These are phyloP conservation scores for Nakaseomyces bracarensis DNA, from an alignment of 1,139 yeast genomes.

Conservation along the genomic window DNA sequence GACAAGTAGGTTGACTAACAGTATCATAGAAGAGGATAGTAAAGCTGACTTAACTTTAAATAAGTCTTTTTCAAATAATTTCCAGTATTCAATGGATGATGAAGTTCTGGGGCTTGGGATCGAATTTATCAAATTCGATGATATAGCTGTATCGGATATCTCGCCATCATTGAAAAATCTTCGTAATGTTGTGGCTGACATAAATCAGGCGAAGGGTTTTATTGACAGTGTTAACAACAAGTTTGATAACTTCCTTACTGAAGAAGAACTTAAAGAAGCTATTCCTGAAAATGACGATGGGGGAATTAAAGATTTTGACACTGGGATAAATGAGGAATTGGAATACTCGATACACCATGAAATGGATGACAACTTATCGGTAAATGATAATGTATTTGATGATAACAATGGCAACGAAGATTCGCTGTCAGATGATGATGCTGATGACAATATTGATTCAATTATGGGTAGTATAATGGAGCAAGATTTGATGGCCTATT, in stretches of 20 bases:
- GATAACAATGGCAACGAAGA: slow-evolving; percentile 22
- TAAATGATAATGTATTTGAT: neutral
- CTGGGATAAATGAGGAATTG: slow-evolving; percentile 13
- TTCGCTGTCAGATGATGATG: slow-evolving; percentile 22
- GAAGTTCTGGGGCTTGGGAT: slow-evolving; percentile 30
- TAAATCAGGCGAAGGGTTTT: slow-evolving; percentile 46
- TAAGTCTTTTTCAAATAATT: slow-evolving; percentile 3
- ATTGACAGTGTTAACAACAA: slow-evolving; percentile 41
- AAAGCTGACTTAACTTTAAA: neutral
- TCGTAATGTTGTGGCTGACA: slow-evolving; percentile 50
- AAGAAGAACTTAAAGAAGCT: slow-evolving; percentile 33
- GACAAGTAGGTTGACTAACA: neutral
- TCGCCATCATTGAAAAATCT: slow-evolving; percentile 60
- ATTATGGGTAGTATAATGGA: slow-evolving; percentile 40
- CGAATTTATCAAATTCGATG: slow-evolving; percentile 31
- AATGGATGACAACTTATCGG: slow-evolving; percentile 27
- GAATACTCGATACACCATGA: slow-evolving; percentile 22
- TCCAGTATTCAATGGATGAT: slow-evolving; percentile 19
- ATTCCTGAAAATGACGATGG: slow-evolving; percentile 31
- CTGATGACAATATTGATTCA: slow-evolving; percentile 16
- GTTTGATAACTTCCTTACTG: slow-evolving; percentile 28
- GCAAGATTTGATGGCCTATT: slow-evolving; percentile 67
- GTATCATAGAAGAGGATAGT: neutral
- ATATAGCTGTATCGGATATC: slow-evolving; percentile 38
- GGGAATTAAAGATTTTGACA: slow-evolving; percentile 20